Evolutionary conservation across 1,284 basidiomycete species (phyloP).

Genomic region (Austroboletus novae-zelandiae): DNA sequence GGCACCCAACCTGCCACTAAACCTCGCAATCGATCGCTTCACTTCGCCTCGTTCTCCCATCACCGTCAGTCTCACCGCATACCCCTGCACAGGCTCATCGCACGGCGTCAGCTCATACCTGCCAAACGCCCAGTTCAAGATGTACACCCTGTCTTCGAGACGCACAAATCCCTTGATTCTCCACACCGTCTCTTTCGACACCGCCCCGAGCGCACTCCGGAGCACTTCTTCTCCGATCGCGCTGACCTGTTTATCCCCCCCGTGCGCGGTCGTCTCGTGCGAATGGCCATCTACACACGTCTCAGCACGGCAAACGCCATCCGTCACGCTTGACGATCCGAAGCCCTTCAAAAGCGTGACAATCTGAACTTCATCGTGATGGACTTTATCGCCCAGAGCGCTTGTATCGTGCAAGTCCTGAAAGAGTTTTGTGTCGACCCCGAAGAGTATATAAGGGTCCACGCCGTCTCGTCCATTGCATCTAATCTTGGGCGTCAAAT

Average conservation of each 20-base stretch:
- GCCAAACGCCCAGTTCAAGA: conserved; percentile 92
- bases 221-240: conserved; percentile 36
- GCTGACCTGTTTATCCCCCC: not conserved
- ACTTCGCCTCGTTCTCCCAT: conserved; percentile 90
- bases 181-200: conserved; percentile 72
- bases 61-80: conserved; percentile 63
- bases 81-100: conserved; percentile 31
- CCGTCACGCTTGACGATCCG: conserved; percentile 2
- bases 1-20: conserved; percentile 49
- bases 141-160: conserved; percentile 48
- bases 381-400: conserved; percentile 22
- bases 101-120: conserved; percentile 66
- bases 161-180: conserved; percentile 81
- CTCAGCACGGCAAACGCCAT: conserved; percentile 31
- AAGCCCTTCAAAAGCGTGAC: conserved; percentile 56
- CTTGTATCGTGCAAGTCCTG: conserved; percentile 24
- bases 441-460: conserved; percentile 77
- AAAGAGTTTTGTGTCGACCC: conserved; percentile 79
- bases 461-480: conserved; percentile 65
- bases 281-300: conserved; percentile 12
- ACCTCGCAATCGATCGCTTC: conserved; percentile 50
- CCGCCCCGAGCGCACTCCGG: conserved; percentile 43
- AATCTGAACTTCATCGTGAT: conserved; percentile 84
- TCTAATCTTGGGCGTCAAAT: conserved; percentile 79
- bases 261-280: not conserved